Evolutionary conservation across 179 eudicot species (phyloP).

Genomic region (Beta macrorhiza): DNA sequence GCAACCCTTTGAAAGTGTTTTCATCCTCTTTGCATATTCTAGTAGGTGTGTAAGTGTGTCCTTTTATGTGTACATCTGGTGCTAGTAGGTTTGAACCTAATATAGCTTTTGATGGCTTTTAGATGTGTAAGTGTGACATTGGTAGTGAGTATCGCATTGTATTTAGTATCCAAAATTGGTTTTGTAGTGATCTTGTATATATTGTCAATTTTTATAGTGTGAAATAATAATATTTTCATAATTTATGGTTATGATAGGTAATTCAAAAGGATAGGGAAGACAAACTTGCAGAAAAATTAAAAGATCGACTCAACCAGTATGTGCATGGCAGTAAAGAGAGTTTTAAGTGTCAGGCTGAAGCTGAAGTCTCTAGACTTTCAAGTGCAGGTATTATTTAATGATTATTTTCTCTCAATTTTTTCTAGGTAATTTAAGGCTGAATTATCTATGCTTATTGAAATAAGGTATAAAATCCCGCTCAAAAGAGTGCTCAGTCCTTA

Average conservation of each 20-base stretch:
- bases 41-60: no score
- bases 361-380: constrained; percentile 52
- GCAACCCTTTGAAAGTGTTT: no score
- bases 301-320: constrained; percentile 49
- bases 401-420: not conserved
- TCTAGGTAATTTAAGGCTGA: not conserved
- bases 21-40: no score
- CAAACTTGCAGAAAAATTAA: constrained; percentile 42
- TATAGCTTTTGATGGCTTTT: no score
- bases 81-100: no score
- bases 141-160: no score
- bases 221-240: not conserved
- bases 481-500: not conserved
- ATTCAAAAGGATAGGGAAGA: constrained; percentile 58
- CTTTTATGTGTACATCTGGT: no score
- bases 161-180: no score
- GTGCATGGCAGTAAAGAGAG: constrained; percentile 48
- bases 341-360: constrained; percentile 45
- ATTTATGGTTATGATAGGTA: constrained; percentile 33
- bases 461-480: not conserved
- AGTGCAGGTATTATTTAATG: constrained; percentile 42
- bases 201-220: constrained; percentile 3
- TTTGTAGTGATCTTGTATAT: not conserved
- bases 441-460: not conserved
- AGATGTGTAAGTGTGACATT: no score